phyloP scores from a whole-genome alignment of 352 stramenopile genomes.

The Pythium brassicae region DNA sequence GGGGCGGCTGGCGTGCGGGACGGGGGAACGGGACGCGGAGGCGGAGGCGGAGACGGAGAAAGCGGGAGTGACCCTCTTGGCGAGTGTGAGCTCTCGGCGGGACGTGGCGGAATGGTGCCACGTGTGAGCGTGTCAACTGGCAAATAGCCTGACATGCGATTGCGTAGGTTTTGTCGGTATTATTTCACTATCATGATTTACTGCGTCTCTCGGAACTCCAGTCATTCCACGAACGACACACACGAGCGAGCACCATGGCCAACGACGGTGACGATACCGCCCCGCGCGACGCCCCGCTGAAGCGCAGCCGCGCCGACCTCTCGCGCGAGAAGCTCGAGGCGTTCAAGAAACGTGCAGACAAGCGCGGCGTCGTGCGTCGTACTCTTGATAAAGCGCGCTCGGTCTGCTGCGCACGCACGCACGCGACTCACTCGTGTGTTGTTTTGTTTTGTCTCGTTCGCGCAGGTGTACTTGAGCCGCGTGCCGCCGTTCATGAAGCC shows the following conservation, averaged over 20 bases:
- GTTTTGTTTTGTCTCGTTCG: not conserved
- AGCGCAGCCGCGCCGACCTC: conserved; percentile 9
- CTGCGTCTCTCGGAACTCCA: no score
- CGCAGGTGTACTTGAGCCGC: conserved; percentile 91
- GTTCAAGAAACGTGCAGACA: conserved; percentile 48
- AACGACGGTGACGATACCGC: not conserved
- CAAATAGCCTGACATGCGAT: no score
- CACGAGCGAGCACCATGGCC: not conserved
- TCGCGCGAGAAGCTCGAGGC: conserved; percentile 37
- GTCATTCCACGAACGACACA: no score
- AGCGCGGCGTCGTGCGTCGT: conserved; percentile 37
- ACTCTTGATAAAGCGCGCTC: not conserved
- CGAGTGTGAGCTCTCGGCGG: not conserved
- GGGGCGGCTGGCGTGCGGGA: not conserved
- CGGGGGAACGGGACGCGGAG: no score
- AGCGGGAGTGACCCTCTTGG: no score
- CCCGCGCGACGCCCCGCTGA: not conserved
- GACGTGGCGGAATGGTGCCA: not conserved
- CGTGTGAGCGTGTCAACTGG: not conserved
- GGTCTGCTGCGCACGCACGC: not conserved
- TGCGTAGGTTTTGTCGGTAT: no score
- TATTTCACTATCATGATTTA: no score
- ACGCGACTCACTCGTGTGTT: not conserved
- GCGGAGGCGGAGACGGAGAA: no score
- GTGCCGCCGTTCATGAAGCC: conserved; percentile 97